Base-by-base conservation (phyloP, 2,329 filamentous ascomycete species). In the Blastomyces emzantsi region DNA sequence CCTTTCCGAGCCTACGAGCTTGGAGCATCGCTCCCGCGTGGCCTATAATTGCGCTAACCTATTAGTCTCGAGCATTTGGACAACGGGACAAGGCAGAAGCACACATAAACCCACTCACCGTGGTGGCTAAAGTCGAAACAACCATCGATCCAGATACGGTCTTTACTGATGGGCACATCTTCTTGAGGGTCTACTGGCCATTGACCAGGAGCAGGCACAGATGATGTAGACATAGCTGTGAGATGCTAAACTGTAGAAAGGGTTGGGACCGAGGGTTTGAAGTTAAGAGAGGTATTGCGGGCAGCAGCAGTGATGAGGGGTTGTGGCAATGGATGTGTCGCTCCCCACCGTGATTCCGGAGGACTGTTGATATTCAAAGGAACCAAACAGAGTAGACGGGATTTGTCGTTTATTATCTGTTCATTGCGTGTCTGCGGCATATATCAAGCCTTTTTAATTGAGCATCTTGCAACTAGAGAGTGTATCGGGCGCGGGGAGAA, bases 41-140 rank as follows among this genome's bases (percentile, higher is more conserved):
- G 71, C 94, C 90, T 93, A 71, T 61, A 63, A 5, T 61, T 28
- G 25, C 62, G 64, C 63, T 56, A 64, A 54, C 19, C 17, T 22
- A 47, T 66, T 65, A 67, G 63, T 54, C 59, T n/a, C n/a, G n/a
- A 43, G 54, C 25, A 54, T 43, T 22, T 13, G 47, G 28, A 39
- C 52, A 51, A 30, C 17, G 11, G 49, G 15, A 7, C 13, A 15
- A 45, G 9, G 8, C 2, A 5, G 15, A 25, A 25, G 6, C 30
- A 25, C 15, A 52, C 6, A 52, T n/a, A 30, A 47, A 54, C 55
- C 22, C 33, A 70, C 79, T 69, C 76, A 91, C 90, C 94, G 75
- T 97, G 94, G 76, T 99, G 94, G 79, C 92, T 95, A 78, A 99
- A 99, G 80, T 99, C 94, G 80, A 97, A 99, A 82, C 94, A 99